Percentiles rank a stretch among this genome's conserved stretches.
These are phyloP conservation scores for Stachybotrys chartarum DNA, from an alignment of 2,329 filamentous ascomycete genomes.

Conservation along the genomic window DNA sequence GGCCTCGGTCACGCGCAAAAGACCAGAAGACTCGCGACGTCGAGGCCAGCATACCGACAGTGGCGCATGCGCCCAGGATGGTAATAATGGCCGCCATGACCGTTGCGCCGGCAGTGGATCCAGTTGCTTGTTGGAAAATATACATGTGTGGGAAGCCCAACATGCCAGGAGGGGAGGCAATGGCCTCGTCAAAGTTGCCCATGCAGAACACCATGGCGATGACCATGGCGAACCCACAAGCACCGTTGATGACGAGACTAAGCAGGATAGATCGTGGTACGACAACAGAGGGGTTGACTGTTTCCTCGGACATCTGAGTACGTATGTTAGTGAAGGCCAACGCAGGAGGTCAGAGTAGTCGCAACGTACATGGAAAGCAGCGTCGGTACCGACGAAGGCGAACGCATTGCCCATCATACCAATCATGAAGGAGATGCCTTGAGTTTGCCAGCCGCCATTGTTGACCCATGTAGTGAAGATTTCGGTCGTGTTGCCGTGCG, in stretches of 20 bases:
- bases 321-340: neutral
- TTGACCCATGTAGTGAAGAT: slow-evolving; percentile 39
- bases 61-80: slow-evolving; percentile 38
- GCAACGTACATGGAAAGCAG: slow-evolving; percentile 19
- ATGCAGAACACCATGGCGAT: slow-evolving; percentile 48
- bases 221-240: slow-evolving; percentile 49
- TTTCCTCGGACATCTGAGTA: slow-evolving; percentile 36
- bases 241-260: slow-evolving; percentile 41
- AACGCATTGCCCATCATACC: slow-evolving; percentile 34
- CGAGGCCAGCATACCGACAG: slow-evolving; percentile 47
- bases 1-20: slow-evolving; percentile 29
- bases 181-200: slow-evolving; percentile 35
- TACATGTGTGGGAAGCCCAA: slow-evolving; percentile 49
- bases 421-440: slow-evolving; percentile 37
- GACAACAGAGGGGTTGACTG: slow-evolving; percentile 37
- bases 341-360: no score
- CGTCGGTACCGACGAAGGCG: slow-evolving; percentile 23
- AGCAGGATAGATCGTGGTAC: slow-evolving; percentile 44
- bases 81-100: slow-evolving; percentile 43
- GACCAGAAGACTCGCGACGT: slow-evolving; percentile 52
- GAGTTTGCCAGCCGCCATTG: slow-evolving; percentile 32
- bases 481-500: slow-evolving; percentile 21
- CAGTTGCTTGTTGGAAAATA: slow-evolving; percentile 45
- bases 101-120: slow-evolving; percentile 37
- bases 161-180: slow-evolving; percentile 34